A percentile compares a stretch with the other conserved stretches of the same genome.
phyloP scores from a whole-genome alignment of 192 early-diverging fungal species.

The Linnemannia elongata region DNA sequence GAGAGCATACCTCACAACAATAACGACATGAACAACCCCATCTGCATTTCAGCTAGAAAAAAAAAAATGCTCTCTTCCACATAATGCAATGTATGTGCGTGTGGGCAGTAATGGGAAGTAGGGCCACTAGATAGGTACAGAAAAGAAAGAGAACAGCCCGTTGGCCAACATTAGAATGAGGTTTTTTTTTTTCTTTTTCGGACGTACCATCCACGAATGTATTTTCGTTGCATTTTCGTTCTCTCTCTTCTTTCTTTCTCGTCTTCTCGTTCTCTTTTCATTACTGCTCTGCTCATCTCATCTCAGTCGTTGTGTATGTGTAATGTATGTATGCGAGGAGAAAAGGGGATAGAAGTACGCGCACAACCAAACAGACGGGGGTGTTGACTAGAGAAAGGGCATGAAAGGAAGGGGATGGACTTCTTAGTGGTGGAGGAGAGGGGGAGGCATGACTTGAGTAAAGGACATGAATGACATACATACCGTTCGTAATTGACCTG shows the following conservation, averaged over 20 bases:
- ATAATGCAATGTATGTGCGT: not conserved
- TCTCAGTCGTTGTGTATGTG: too few relatives aligned
- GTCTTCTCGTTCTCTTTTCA: not conserved
- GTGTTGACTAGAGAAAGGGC: too few relatives aligned
- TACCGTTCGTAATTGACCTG: too few relatives aligned
- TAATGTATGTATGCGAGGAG: too few relatives aligned
- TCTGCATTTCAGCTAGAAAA: not conserved
- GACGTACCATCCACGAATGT: not conserved
- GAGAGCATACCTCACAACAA: not conserved
- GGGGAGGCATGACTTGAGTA: too few relatives aligned
- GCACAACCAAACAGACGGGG: too few relatives aligned
- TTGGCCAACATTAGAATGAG: constrained; percentile 37
- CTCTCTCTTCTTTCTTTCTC: not conserved
- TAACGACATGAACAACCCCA: not conserved
- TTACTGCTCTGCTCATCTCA: too few relatives aligned
- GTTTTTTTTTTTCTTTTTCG: not conserved
- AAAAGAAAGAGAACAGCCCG: constrained; percentile 7
- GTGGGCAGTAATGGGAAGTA: constrained; percentile 1
- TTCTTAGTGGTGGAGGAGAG: too few relatives aligned
- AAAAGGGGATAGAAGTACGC: too few relatives aligned
- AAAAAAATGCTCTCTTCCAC: too few relatives aligned
- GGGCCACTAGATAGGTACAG: not conserved
- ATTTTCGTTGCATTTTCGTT: not conserved
- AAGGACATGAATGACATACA: too few relatives aligned
- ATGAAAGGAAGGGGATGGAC: too few relatives aligned